A percentile compares a stretch with the other conserved stretches of the same genome.
These are phyloP conservation scores for Calonectria fujianensis DNA, from an alignment of 2,329 filamentous ascomycete genomes.

Conservation along the genomic window DNA sequence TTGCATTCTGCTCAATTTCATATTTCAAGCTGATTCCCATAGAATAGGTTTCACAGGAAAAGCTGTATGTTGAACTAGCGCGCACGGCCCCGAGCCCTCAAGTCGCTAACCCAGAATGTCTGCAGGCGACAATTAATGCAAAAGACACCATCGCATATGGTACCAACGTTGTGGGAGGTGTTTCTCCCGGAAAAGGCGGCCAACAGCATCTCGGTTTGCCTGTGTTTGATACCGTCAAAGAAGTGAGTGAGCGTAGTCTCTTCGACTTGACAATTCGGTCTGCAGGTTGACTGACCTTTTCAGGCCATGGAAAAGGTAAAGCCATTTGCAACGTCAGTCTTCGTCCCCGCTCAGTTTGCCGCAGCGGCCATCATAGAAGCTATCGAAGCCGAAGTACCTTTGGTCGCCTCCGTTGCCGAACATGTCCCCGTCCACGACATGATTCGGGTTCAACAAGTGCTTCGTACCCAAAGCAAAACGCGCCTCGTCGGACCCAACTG, in stretches of 20 bases:
- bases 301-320: slow-evolving; percentile 59
- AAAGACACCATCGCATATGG: slow-evolving; percentile 63
- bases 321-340: slow-evolving; percentile 83
- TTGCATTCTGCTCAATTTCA: not conserved
- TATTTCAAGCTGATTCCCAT: not conserved
- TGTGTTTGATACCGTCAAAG: slow-evolving; percentile 59
- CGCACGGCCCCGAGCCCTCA: no score
- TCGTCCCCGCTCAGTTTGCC: slow-evolving; percentile 80
- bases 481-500: slow-evolving; percentile 86
- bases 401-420: slow-evolving; percentile 87
- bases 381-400: slow-evolving; percentile 85
- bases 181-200: slow-evolving; percentile 61
- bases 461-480: slow-evolving; percentile 82
- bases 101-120: no score
- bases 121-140: slow-evolving; percentile 62
- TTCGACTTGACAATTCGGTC: no score
- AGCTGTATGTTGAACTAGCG: slow-evolving; percentile 53
- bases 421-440: slow-evolving; percentile 88
- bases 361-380: slow-evolving; percentile 82
- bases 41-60: slow-evolving; percentile 61
- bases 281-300: not conserved
- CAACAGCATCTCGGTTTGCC: slow-evolving; percentile 59
- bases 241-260: slow-evolving; percentile 48
- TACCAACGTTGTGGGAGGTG: slow-evolving; percentile 62
- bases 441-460: slow-evolving; percentile 80